These are phyloP conservation scores for Pseudodiploospora longispora DNA, from an alignment of 2,329 filamentous ascomycete species.

Conservation along the genomic window DNA sequence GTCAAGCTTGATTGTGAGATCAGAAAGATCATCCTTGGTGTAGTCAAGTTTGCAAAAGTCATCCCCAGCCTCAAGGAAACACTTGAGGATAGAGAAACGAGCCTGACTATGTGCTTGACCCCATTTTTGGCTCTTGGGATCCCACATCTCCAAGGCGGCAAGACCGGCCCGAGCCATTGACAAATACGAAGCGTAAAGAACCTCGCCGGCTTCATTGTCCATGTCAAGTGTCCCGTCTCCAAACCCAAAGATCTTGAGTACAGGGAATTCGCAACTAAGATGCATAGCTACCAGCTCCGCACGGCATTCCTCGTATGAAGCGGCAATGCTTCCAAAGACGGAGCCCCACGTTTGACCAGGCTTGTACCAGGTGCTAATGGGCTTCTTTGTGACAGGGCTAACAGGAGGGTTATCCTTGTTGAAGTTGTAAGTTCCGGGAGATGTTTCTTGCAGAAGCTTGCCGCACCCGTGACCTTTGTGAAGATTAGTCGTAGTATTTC, in stretches of 20 bases:
- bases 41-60: slow-evolving; percentile 80
- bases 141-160: slow-evolving; percentile 86
- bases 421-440: slow-evolving; percentile 79
- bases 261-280: slow-evolving; percentile 78
- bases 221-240: slow-evolving; percentile 70
- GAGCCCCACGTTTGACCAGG: slow-evolving; percentile 91
- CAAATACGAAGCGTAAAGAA: slow-evolving; percentile 82
- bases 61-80: slow-evolving; percentile 76
- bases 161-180: slow-evolving; percentile 93
- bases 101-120: slow-evolving; percentile 89
- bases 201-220: slow-evolving; percentile 68
- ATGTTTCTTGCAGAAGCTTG: slow-evolving; percentile 85
- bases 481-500: slow-evolving; percentile 9
- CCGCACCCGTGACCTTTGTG: slow-evolving; percentile 72
- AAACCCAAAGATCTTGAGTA: slow-evolving; percentile 86
- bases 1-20: slow-evolving; percentile 76
- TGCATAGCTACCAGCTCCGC: slow-evolving; percentile 93
- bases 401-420: slow-evolving; percentile 72
- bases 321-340: slow-evolving; percentile 81
- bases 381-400: slow-evolving; percentile 70
- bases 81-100: slow-evolving; percentile 78
- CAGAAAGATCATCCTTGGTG: slow-evolving; percentile 63
- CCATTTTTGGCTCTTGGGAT: slow-evolving; percentile 85
- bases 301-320: slow-evolving; percentile 88
- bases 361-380: slow-evolving; percentile 79